These are phyloP conservation scores for Erysimum pusillum DNA, from an alignment of 441 rosid species.

Conservation along the genomic window DNA sequence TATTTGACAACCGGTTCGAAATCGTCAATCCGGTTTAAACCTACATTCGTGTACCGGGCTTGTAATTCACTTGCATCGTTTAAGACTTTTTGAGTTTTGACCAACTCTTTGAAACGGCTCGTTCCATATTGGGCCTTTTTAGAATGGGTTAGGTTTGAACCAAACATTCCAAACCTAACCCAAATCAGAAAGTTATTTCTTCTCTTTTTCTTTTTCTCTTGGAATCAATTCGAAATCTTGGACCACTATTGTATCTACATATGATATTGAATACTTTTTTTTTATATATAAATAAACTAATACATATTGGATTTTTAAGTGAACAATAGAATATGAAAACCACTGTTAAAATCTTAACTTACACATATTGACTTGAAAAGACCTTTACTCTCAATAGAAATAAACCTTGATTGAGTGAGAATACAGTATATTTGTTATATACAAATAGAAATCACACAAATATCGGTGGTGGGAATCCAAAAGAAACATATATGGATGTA, in stretches of 20 bases:
- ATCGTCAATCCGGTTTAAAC: not conserved
- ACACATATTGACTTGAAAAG: not conserved
- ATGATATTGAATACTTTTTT: not conserved
- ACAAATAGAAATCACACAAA: not conserved
- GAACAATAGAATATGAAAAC: not conserved
- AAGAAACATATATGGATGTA: not conserved
- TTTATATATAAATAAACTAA: too few relatives aligned
- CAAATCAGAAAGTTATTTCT: not conserved
- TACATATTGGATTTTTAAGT: not conserved
- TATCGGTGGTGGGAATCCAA: not conserved
- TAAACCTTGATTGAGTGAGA: not conserved
- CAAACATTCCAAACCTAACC: not conserved
- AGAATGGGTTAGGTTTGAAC: not conserved
- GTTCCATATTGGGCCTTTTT: not conserved
- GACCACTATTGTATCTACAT: not conserved
- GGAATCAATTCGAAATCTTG: conserved; percentile 16
- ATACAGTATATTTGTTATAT: not conserved
- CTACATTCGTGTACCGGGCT: not conserved
- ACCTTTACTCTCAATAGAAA: not conserved
- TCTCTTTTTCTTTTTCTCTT: not conserved
- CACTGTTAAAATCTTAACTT: not conserved
- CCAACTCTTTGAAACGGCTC: not conserved
- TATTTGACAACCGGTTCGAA: too few relatives aligned
- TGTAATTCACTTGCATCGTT: not conserved
- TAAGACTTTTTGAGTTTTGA: not conserved